phyloP scores from a whole-genome alignment of 2,329 filamentous ascomycete species.

The Gnomoniopsis smithogilvyi region DNA sequence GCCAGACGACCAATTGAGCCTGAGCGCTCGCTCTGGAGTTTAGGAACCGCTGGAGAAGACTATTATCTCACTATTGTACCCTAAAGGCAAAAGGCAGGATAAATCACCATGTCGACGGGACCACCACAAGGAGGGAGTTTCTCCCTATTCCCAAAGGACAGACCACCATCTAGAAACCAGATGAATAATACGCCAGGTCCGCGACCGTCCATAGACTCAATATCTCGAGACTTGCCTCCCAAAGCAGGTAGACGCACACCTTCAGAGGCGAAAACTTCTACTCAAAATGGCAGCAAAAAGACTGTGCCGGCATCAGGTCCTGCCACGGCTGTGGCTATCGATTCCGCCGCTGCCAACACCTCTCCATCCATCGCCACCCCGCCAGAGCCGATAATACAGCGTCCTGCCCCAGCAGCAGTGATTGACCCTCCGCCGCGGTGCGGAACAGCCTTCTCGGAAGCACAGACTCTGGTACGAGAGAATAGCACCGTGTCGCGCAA shows the following conservation, averaged over 20 bases:
- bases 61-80: conserved; percentile 7
- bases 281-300: conserved; percentile 32
- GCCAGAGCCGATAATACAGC: conserved; percentile 31
- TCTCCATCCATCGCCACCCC: conserved; percentile 15
- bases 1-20: background rate
- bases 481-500: conserved; percentile 49
- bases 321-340: conserved; percentile 11
- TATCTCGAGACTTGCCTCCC: conserved; percentile 23
- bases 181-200: conserved; percentile 21
- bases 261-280: conserved; percentile 29
- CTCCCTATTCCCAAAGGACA: conserved; percentile 55
- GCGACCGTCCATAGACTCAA: conserved; percentile 25
- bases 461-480: conserved; percentile 46
- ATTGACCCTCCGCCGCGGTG: conserved; percentile 43
- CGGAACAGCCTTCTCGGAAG: conserved; percentile 50
- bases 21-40: background rate
- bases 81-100: conserved; percentile 13
- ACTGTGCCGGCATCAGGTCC: conserved; percentile 18
- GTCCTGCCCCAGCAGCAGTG: conserved; percentile 38
- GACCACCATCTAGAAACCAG: conserved; percentile 42
- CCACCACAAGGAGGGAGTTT: conserved; percentile 45
- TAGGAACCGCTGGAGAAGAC: background rate
- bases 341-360: conserved; percentile 3
- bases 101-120: conserved; percentile 34
- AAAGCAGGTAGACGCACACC: conserved; percentile 31